phyloP scores from a whole-genome alignment of 345 rosid genomes.

The Odontarrhena argentea region DNA sequence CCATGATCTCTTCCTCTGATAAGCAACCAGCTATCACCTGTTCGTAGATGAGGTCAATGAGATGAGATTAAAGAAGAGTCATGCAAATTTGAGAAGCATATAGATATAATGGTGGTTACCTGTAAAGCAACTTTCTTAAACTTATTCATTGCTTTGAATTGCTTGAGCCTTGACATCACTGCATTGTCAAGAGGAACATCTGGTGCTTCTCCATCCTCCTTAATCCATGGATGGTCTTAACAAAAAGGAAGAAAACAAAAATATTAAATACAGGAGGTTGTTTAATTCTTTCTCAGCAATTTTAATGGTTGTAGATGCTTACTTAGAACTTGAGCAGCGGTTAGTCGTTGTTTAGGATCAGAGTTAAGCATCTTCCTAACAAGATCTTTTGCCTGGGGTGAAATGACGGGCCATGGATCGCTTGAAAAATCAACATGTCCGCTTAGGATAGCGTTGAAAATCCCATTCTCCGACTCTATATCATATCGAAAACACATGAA shows the following conservation, averaged over 20 bases:
- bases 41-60: constrained; percentile 10
- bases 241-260: background rate
- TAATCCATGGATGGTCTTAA: constrained; percentile 75
- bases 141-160: constrained; percentile 75
- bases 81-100: background rate
- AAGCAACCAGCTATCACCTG: constrained; percentile 96
- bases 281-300: background rate
- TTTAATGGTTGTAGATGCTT: constrained; percentile 23
- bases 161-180: constrained; percentile 71
- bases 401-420: constrained; percentile 96
- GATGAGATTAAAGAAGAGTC: constrained; percentile 17
- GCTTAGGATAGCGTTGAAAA: constrained; percentile 83
- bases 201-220: constrained; percentile 85
- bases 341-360: constrained; percentile 85
- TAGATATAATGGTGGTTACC: constrained; percentile 37
- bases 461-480: constrained; percentile 89
- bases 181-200: constrained; percentile 83
- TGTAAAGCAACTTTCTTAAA: constrained; percentile 79
- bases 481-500: background rate
- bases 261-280: background rate
- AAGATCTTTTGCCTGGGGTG: constrained; percentile 86
- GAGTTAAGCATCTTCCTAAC: constrained; percentile 87
- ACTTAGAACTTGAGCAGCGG: constrained; percentile 92
- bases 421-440: constrained; percentile 80
- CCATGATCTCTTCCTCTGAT: constrained; percentile 97